Percentiles rank a stretch among this genome's conserved stretches.
Evolutionary conservation across 2,329 filamentous ascomycete genomes (phyloP).

Genomic region (Neofusicoccum laricinum): DNA sequence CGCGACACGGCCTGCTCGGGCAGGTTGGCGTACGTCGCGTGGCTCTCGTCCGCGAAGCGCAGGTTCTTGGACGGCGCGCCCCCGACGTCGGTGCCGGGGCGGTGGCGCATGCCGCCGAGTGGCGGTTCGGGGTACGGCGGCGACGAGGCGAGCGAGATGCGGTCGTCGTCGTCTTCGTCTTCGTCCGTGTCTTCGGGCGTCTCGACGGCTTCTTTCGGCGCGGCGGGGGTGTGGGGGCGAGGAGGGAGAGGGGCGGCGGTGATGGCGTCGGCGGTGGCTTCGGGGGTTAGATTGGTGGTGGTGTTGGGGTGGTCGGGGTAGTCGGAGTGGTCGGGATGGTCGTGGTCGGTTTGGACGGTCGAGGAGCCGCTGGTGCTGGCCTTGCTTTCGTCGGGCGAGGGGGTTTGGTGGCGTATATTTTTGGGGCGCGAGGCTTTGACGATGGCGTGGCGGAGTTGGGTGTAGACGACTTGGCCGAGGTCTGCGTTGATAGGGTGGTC

Average conservation of each 20-base stretch:
- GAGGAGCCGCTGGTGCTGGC: slow-evolving; percentile 5
- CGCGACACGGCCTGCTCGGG: slow-evolving; percentile 18
- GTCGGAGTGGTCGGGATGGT: not conserved
- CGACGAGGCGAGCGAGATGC: not conserved
- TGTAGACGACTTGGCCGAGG: slow-evolving; percentile 58
- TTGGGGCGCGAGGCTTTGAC: slow-evolving; percentile 18
- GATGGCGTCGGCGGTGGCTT: not conserved
- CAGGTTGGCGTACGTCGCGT: not conserved
- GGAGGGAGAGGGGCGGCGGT: not conserved
- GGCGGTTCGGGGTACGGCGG: not conserved
- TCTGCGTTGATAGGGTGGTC: slow-evolving; percentile 67
- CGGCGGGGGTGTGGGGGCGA: not conserved
- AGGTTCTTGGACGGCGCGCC: not conserved
- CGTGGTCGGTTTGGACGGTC: not conserved
- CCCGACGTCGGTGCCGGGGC: not conserved
- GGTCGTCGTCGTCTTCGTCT: not conserved
- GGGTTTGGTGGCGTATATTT: not conserved
- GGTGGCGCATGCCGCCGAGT: not conserved
- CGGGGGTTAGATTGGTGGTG: not conserved
- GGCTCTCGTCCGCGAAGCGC: slow-evolving; percentile 5
- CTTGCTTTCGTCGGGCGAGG: not conserved
- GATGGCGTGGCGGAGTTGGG: slow-evolving; percentile 52
- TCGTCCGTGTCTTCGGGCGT: not conserved
- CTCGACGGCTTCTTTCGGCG: not conserved
- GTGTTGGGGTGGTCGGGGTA: slow-evolving; percentile 36